Base-by-base conservation (phyloP, 768 basidiomycete species). In the Mycena alexandri region DNA sequence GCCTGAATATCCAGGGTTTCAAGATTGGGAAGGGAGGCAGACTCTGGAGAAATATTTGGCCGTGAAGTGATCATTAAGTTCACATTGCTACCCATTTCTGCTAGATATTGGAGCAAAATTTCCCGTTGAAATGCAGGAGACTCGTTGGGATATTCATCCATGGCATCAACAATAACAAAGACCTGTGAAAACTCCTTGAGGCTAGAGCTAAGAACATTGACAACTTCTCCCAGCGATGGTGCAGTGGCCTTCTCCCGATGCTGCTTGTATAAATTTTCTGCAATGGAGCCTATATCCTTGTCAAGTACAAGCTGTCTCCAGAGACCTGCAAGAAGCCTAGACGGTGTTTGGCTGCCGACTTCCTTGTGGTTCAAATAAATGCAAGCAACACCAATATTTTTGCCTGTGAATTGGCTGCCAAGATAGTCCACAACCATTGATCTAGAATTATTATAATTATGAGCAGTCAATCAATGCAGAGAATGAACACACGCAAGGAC, bases 401-500 rank as follows among this genome's bases (percentile, higher is more conserved):
- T 25, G 22, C 19, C 38, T 29, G 38, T 17, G 24, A 44, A 58
- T 58, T 29, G 12, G 10, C 10, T 11, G 10, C 25, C 41, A 21
- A 58, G 42, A 58, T 58, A 42, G 29, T 58, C 42, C 19, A 58
- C 42, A 42, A 58, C 56, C 25, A 43, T 21, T 12, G 58, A 60
- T 14, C 58, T 60, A 60, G 53, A 9, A 54, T 60, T 60, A 13
- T 36, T n/a, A 34, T 29, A 48, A 17, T 46, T 36, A 47, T 12
- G 5, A 19, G 33, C 21, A 50, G 36, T n/a, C 6, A 25, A 8
- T 25, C 33, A 61, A 51, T 50, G 44, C 14, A 22, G 36, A 51
- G 22, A 61, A 38, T 36, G 34, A 14, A 5, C 60, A 5, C 36
- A 64, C 63, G 34, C 36, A 22, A 64, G 63, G 36, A 64, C 54